Evolutionary conservation across 108 stramenopile genomes (phyloP), one percentile per base, ranked within the genome.

Genomic region (Pseudonitzschia delicatissima): DNA sequence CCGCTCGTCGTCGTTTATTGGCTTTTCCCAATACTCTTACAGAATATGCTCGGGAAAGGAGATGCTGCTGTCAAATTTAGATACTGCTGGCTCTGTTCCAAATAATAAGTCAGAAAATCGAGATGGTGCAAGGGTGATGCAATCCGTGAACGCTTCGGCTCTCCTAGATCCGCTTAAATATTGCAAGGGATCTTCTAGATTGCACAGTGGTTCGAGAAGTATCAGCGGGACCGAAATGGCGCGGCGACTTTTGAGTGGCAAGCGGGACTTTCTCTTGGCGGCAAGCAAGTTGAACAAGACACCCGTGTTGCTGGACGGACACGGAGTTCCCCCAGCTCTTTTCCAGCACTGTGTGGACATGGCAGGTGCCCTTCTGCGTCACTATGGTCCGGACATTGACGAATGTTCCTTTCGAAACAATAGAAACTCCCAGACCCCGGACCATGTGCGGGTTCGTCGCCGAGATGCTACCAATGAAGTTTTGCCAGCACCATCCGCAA

Each of bases 171-270:
- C 79, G 0, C 44, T 52, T 17, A 50, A 34, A 6, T 80, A 75
- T 52, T 78, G 77, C 68, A 67, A 67, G n/a, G 45, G 27, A 11
- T 59, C 64, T 11, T 36, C 64, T 18, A 66, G 37, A 13, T 15
- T 37, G n/a, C 20, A 61, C 8, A 40, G 9, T 26, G 63, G 63
- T 9, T 64, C 42, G 21, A 52, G 42, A 13, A 53, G 58, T 17
- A 73, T 73, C 45, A 74, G 48, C 18, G 80, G 80, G n/a, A 77
- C 76, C 7, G 77, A 74, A 18, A 76, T 76, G n/a, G 76, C 80
- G 5, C 64, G 73, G 5, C 68, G 80, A 15, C 42, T 81, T 6
- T 45, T 74, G 35, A 72, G 76, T 17, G 80, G 80, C n/a, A 72
- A 77, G 55, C 59, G 69, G 34, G 77, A 74, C n/a, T 67, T 69